These are phyloP conservation scores for Purpureocillium takamizusanense DNA, from an alignment of 2,329 filamentous ascomycete species.

Conservation along the genomic window DNA sequence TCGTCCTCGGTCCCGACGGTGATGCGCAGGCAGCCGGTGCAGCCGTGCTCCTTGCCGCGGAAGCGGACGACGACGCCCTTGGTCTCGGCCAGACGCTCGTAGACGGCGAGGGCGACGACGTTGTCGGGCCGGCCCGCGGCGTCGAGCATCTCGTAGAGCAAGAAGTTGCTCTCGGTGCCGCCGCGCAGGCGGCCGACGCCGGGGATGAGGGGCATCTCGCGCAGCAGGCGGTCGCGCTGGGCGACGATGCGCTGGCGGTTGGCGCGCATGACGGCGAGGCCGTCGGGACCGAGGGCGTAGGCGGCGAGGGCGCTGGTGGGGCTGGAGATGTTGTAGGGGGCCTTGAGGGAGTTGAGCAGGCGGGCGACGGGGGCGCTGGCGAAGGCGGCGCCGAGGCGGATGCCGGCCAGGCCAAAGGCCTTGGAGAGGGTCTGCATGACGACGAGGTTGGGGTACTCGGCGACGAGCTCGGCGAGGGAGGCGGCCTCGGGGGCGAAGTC, in stretches of 20 bases:
- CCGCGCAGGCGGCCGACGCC: conserved; percentile 78
- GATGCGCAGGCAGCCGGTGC: conserved; percentile 78
- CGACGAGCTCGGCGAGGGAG: conserved; percentile 84
- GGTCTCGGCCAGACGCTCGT: conserved; percentile 75
- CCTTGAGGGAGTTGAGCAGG: conserved; percentile 86
- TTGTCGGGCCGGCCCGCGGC: conserved; percentile 68
- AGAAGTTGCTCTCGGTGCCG: conserved; percentile 75
- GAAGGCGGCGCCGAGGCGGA: conserved; percentile 82
- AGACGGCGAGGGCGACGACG: conserved; percentile 65
- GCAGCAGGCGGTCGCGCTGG: conserved; percentile 70
- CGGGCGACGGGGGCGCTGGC: conserved; percentile 63
- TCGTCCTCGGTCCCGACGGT: conserved; percentile 88
- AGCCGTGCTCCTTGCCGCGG: conserved; percentile 85
- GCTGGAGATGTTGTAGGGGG: conserved; percentile 90
- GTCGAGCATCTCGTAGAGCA: conserved; percentile 83
- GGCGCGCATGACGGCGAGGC: conserved; percentile 62
- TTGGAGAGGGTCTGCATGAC: conserved; percentile 99
- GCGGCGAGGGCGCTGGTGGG: conserved; percentile 76
- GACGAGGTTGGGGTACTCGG: conserved; percentile 88
- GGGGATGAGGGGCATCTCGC: conserved; percentile 62
- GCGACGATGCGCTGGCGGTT: conserved; percentile 62
- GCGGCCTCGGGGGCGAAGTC: conserved; percentile 75
- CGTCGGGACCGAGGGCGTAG: conserved; percentile 58
- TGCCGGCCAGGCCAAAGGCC: conserved; percentile 90
- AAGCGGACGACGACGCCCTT: conserved; percentile 90